A percentile compares a stretch with the other conserved stretches of the same genome.
These are phyloP conservation scores for Gentiana dahurica DNA, from an alignment of 257 asterid genomes.

Conservation along the genomic window DNA sequence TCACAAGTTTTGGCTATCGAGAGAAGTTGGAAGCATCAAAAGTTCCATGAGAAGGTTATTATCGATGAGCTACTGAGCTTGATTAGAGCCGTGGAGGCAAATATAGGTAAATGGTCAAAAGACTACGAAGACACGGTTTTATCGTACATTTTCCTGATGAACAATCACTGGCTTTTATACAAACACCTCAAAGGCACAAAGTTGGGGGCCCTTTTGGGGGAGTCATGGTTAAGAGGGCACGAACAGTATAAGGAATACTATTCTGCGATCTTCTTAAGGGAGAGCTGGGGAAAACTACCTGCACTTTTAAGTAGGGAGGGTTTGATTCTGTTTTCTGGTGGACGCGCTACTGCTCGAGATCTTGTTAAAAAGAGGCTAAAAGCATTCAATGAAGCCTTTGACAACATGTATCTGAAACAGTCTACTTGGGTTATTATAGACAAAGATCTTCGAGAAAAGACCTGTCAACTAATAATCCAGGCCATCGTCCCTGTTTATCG, in stretches of 20 bases:
- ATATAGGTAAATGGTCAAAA: constrained; percentile 76
- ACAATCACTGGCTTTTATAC: constrained; percentile 73
- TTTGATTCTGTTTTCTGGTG: constrained; percentile 72
- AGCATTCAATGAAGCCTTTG: constrained; percentile 68
- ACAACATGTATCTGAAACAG: constrained; percentile 61
- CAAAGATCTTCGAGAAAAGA: constrained; percentile 56
- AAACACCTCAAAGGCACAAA: constrained; percentile 59
- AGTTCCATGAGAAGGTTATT: constrained; percentile 59
- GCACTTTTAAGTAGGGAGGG: constrained; percentile 74
- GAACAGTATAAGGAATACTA: constrained; percentile 48
- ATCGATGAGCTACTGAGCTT: constrained; percentile 46
- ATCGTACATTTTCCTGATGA: constrained; percentile 63
- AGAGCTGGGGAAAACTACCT: constrained; percentile 90
- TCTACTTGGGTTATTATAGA: constrained; percentile 48
- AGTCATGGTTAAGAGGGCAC: constrained; percentile 53
- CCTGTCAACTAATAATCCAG: constrained; percentile 44
- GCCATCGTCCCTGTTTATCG: constrained; percentile 80
- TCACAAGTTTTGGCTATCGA: constrained; percentile 75
- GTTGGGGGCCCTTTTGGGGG: constrained; percentile 60
- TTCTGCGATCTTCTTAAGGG: constrained; percentile 33
- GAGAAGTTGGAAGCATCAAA: constrained; percentile 79
- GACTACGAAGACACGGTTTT: constrained; percentile 42
- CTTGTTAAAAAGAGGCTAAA: constrained; percentile 71
- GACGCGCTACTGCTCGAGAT: constrained; percentile 79
- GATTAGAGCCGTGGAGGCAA: constrained; percentile 52